Conservation (phyloP, 2,329 filamentous ascomycete genomes). For the Arthrobotrys iridis region DNA sequence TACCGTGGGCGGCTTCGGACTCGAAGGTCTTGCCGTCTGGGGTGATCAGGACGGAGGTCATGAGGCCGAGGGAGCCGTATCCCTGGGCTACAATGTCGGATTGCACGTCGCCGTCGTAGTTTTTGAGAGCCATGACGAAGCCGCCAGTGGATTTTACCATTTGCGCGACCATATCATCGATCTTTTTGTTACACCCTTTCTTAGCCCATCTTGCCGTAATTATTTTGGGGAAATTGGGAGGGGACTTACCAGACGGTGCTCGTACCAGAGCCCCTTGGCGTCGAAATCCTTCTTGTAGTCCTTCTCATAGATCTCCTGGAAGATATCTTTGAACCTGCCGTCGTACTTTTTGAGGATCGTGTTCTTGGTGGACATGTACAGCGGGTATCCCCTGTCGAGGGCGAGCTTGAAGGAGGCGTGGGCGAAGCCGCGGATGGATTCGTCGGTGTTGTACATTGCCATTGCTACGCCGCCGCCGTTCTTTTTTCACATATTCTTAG, state of each 20-base stretch:
- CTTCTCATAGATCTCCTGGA: conserved; percentile 93
- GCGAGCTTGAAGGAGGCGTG: conserved; percentile 97
- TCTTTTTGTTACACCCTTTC: conserved; percentile 63
- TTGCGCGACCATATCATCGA: conserved; percentile 99
- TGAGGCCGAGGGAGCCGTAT: conserved; percentile 96
- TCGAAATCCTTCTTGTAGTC: conserved; percentile 90
- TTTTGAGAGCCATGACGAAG: conserved; percentile 98
- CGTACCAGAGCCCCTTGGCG: conserved; percentile 95
- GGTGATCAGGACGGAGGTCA: conserved; percentile 97
- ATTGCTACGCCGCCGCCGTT: conserved; percentile 86
- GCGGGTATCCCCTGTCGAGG: conserved; percentile 82
- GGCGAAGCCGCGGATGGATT: conserved; percentile 92
- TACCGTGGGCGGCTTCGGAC: conserved; percentile 96
- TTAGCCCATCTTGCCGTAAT: neutral
- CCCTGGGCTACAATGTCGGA: conserved; percentile 98
- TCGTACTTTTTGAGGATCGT: conserved; percentile 99
- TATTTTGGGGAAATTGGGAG: neutral
- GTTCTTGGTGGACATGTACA: conserved; percentile 99
- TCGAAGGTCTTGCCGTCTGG: conserved; percentile 97
- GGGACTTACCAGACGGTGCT: conserved; percentile 77
- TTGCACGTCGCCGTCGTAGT: conserved; percentile 93
- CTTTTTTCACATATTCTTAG: conserved; percentile 45
- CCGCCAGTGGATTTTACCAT: conserved; percentile 99
- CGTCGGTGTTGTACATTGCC: conserved; percentile 98
- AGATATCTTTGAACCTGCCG: conserved; percentile 98